Percentiles rank a stretch among this genome's conserved stretches.
Conservation (phyloP, 768 basidiomycete species). For the Saitozyma podzolica region DNA sequence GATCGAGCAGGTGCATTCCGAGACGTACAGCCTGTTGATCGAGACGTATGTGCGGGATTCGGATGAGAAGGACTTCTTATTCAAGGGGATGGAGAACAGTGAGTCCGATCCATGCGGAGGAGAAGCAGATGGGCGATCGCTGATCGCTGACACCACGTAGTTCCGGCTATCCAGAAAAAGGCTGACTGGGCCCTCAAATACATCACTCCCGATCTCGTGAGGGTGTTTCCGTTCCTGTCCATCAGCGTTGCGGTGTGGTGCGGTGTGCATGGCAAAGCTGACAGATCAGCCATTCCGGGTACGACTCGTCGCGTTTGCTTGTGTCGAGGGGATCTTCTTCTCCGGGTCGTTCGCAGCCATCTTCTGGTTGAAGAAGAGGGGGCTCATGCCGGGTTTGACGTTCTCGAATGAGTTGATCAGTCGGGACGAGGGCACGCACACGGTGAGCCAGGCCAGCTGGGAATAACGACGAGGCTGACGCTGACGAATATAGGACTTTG, state of each 20-base stretch:
- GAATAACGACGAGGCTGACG: background rate
- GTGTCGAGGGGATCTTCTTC: constrained; percentile 54
- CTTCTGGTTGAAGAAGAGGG: constrained; percentile 54
- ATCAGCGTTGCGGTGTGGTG: background rate
- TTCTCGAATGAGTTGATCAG: constrained; percentile 50
- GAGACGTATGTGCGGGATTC: constrained; percentile 52
- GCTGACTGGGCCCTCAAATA: constrained; percentile 52
- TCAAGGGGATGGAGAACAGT: constrained; percentile 51
- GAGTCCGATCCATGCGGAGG: constrained; percentile 4
- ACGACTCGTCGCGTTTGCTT: constrained; percentile 50
- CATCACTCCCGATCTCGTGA: constrained; percentile 47
- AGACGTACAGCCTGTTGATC: constrained; percentile 52
- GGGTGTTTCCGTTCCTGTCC: constrained; percentile 1
- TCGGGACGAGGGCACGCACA: constrained; percentile 48
- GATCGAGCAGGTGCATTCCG: constrained; percentile 54
- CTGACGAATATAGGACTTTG: constrained; percentile 32
- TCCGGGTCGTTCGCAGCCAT: constrained; percentile 53
- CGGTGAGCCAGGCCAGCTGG: constrained; percentile 11
- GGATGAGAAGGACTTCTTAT: constrained; percentile 49
- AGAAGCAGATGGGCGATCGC: background rate
- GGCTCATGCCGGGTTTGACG: constrained; percentile 52
- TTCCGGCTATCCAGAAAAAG: constrained; percentile 51
- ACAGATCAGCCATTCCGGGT: constrained; percentile 38
- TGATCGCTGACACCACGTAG: constrained; percentile 22
- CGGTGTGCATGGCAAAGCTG: constrained; percentile 5